Evolutionary conservation across 108 stramenopile species (phyloP), one percentile per base, ranked within the genome.

Genomic region (Cyclotella cryptica): DNA sequence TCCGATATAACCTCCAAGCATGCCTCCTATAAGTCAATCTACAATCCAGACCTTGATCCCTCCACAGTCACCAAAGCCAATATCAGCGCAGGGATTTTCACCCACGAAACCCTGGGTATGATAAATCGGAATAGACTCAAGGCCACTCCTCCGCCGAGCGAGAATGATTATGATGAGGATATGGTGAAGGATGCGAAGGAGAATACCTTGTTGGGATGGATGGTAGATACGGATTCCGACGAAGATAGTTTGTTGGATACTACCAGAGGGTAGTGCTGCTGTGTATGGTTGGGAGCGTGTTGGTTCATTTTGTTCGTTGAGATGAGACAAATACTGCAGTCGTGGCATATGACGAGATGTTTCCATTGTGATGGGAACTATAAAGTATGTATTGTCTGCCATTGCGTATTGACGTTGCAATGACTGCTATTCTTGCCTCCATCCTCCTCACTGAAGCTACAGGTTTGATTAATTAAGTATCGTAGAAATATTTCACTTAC

Each of bases 121-220:
- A 71, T 71, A 0, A 71, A 71, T 44, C 70, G 70, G 7, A 71
- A 58, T 43, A 18, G 70, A 24, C 70, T 71, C 55, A 71, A 71
- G 54, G 47, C 70, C 18, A 71, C 70, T 10, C 70, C 70, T 42
- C 70, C 70, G 9, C 70, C 70, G 10, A 71, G 70, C 28, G 70
- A 71, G 26, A 47, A 47, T 43, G 70, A 71, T 21, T 71, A 43
- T 71, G 70, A 71, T 58, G 70, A 71, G 51, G 70, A 71, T 29
- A 21, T 59, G 39, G 28, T 55, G 14, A 57, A 71, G 21, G 57
- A 40, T 2, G 70, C 70, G 3, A 55, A 7, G 39, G 57, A 40
- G 19, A 57, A 53, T 71, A 40, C 70, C 5, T 29, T 71, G 53
- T 58, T 71, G 57, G 70, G 70, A 27, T 71, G 57, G 70, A 30